These are phyloP conservation scores for Zelonia costaricensis DNA, from an alignment of 208 protist species.

Conservation along the genomic window DNA sequence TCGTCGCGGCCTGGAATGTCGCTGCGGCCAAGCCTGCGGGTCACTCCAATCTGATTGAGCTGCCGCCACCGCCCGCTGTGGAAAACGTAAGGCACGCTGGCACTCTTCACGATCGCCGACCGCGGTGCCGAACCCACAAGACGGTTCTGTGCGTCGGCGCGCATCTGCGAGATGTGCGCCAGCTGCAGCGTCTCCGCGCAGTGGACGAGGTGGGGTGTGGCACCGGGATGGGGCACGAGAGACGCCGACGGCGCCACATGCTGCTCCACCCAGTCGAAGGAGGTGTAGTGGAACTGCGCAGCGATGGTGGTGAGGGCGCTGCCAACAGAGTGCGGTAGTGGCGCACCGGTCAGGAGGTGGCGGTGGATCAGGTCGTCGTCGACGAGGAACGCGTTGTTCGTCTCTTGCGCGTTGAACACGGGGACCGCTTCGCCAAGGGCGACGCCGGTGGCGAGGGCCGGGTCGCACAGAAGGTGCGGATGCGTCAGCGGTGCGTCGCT, in stretches of 20 bases:
- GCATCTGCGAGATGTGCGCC: conserved; percentile 66
- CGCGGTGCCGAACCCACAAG: conserved; percentile 39
- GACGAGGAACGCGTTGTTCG: conserved; percentile 76
- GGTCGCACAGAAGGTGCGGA: conserved; percentile 24
- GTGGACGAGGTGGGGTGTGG: conserved; percentile 42
- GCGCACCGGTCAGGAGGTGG: conserved; percentile 28
- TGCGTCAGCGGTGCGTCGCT: neutral
- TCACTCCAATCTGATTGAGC: conserved; percentile 16
- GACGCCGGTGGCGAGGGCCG: neutral
- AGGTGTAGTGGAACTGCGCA: conserved; percentile 74
- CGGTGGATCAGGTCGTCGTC: conserved; percentile 56
- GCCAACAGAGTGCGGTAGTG: conserved; percentile 29
- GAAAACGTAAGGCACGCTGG: conserved; percentile 42
- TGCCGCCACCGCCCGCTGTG: conserved; percentile 30
- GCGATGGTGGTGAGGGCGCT: conserved; percentile 78
- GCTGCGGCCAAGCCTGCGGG: neutral
- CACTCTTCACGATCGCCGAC: conserved; percentile 37
- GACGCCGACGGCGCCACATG: neutral
- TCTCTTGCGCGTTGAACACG: conserved; percentile 78
- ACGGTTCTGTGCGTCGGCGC: conserved; percentile 22
- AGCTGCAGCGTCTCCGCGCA: conserved; percentile 36
- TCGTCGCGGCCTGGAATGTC: conserved; percentile 22
- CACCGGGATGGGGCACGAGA: conserved; percentile 6
- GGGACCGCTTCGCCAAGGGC: conserved; percentile 15
- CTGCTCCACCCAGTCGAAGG: conserved; percentile 61